These are phyloP conservation scores for Mycena kentingensis DNA, from an alignment of 768 basidiomycete species.

Conservation along the genomic window DNA sequence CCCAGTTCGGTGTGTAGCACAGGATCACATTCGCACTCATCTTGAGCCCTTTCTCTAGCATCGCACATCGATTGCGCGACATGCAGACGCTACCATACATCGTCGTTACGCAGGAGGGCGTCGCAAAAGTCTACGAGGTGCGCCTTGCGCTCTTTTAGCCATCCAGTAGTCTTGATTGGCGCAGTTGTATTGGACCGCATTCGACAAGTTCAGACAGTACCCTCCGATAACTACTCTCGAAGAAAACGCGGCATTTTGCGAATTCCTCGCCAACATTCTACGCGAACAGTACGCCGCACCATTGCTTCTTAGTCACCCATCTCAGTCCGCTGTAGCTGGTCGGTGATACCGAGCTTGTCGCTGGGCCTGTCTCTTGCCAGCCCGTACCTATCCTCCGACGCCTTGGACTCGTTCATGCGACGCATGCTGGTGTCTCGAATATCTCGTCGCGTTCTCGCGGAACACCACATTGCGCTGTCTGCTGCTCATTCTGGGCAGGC, in stretches of 20 bases:
- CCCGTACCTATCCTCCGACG: constrained; percentile 73
- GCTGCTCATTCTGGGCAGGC: constrained; percentile 47
- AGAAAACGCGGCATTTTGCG: constrained; percentile 81
- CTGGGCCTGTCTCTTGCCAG: constrained; percentile 87
- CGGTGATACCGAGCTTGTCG: constrained; percentile 79
- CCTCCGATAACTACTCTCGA: constrained; percentile 69
- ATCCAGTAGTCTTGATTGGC: constrained; percentile 3
- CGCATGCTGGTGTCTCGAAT: constrained; percentile 91
- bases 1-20: constrained; percentile 56
- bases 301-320: constrained; percentile 8
- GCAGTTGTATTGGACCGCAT: constrained; percentile 85
- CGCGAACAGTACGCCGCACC: constrained; percentile 75
- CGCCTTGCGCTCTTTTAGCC: constrained; percentile 26
- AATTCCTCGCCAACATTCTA: constrained; percentile 63
- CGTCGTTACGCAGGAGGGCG: constrained; percentile 81
- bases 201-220: constrained; percentile 83
- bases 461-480: constrained; percentile 86
- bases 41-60: constrained; percentile 26
- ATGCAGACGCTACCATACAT: constrained; percentile 84
- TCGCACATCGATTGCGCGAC: constrained; percentile 85
- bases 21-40: neutral
- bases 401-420: constrained; percentile 83
- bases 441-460: constrained; percentile 83
- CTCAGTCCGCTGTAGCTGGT: constrained; percentile 46
- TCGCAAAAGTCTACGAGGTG: constrained; percentile 84